Evolutionary conservation across 83 land plant genomes (phyloP).

Genomic region (Larix sibirica): DNA sequence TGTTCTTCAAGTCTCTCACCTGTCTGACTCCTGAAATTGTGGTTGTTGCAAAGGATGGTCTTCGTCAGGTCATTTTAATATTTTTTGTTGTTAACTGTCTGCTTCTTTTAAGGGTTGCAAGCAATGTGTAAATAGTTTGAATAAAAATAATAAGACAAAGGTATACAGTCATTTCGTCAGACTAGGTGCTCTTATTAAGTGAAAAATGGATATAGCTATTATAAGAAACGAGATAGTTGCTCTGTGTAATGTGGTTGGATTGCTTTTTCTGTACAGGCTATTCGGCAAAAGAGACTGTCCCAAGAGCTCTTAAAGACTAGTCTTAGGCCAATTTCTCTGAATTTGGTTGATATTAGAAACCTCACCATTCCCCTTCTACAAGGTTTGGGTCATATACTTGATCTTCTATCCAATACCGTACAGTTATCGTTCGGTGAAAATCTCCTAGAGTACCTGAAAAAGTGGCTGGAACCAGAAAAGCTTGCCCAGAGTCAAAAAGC

Average conservation of each 20-base stretch:
- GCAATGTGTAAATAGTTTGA: not conserved
- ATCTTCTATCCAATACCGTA: conserved; percentile 96
- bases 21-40: conserved; percentile 97
- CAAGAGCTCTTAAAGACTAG: conserved; percentile 96
- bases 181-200: not conserved
- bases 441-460: conserved; percentile 91
- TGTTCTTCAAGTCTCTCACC: conserved; percentile 99
- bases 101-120: not conserved
- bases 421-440: conserved; percentile 94
- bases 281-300: conserved; percentile 95
- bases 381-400: conserved; percentile 92
- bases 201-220: not conserved
- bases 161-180: not conserved
- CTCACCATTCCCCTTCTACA: conserved; percentile 95
- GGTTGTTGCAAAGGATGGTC: conserved; percentile 96
- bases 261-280: conserved; percentile 57
- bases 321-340: conserved; percentile 92
- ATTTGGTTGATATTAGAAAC: conserved; percentile 84
- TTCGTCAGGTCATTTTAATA: conserved; percentile 77
- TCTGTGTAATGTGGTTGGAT: not conserved
- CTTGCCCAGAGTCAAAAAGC: conserved; percentile 87
- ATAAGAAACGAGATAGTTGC: not conserved
- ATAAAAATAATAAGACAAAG: not conserved
- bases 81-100: not conserved
- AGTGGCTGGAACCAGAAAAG: conserved; percentile 98